Evolutionary conservation across 805 yeast genomes (phyloP), one percentile per base, ranked within the genome.

Genomic region (Monosporozyma servazzii): DNA sequence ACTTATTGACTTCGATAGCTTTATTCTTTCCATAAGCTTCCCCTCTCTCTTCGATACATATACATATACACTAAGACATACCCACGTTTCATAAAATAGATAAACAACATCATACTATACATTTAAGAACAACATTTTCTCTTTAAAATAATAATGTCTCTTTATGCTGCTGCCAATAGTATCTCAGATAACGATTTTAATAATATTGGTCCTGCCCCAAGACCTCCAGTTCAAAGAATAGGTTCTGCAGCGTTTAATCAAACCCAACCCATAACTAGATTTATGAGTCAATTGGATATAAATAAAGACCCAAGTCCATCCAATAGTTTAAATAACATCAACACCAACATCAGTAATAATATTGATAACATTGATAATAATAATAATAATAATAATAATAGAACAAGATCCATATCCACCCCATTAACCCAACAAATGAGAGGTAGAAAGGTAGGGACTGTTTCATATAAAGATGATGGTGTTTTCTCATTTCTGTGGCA

Each of bases 401-500:
- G 23, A 51, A 49, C 25, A 17, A 51, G 56, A 25, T 51, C 61
- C 7, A 49, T 51, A 13, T 49, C 57, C 15, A 54, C 51, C 21
- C 48, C 54, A 13, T 42, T 55, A 17, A 49, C 54, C 47, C 57
- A 58, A 39, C 56, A 55, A 39, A 52, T 53, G 47, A 63, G 58
- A 52, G 44, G 44, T 21, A 58, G 59, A 37, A 58, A 61, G 44
- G 54, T 61, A 5, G 96, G 97, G 0, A 90, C 96, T 95, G 90
- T 88, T 21, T 86, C 86, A 50, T 82, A 88, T 53, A 90, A 88
- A 66, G 98, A 91, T 60, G 97, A 91, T 60, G 96, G 97, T 13
- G 72, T 91, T 55, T 79, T 88, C 56, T 80, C 89, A 5, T 89
- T 90, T 65, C 74, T 95, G 58, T 91, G 99, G 99, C 89, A 90